Evolutionary conservation across 2,329 filamentous ascomycete species (phyloP).

Genomic region (Penicillium sclerotiorum): DNA sequence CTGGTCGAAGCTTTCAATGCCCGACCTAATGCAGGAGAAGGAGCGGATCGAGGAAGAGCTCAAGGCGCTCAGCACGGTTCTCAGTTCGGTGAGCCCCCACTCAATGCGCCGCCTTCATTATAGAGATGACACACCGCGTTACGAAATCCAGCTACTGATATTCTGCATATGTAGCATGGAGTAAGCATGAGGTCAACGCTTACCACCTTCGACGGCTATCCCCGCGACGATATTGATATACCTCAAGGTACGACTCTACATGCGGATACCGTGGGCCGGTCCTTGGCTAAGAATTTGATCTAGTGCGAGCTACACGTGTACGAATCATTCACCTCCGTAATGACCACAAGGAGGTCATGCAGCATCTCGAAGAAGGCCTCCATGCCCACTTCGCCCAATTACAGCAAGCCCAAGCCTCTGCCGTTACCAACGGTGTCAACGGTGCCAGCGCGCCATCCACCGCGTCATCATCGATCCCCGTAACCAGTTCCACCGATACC

Average conservation of each 20-base stretch:
- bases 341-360: slow-evolving; percentile 91
- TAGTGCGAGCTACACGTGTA: slow-evolving; percentile 89
- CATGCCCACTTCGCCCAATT: slow-evolving; percentile 85
- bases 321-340: slow-evolving; percentile 88
- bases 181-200: slow-evolving; percentile 91
- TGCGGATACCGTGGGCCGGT: neutral
- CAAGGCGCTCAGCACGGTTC: slow-evolving; percentile 76
- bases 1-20: slow-evolving; percentile 67
- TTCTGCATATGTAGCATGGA: slow-evolving; percentile 65
- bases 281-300: slow-evolving; percentile 15
- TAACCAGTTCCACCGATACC: slow-evolving; percentile 25
- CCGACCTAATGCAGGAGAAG: slow-evolving; percentile 82
- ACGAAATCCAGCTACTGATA: too few relatives aligned
- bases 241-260: slow-evolving; percentile 70
- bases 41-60: slow-evolving; percentile 84
- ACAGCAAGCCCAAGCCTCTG: slow-evolving; percentile 53
- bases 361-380: slow-evolving; percentile 77
- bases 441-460: slow-evolving; percentile 27
- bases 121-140: too few relatives aligned
- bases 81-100: slow-evolving; percentile 73
- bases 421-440: slow-evolving; percentile 27
- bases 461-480: slow-evolving; percentile 22
- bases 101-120: neutral
- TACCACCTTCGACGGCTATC: slow-evolving; percentile 86
- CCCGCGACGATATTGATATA: slow-evolving; percentile 89